These are phyloP conservation scores for Magnaporthales sp. DNA, from an alignment of 2,329 filamentous ascomycete species.

Conservation along the genomic window DNA sequence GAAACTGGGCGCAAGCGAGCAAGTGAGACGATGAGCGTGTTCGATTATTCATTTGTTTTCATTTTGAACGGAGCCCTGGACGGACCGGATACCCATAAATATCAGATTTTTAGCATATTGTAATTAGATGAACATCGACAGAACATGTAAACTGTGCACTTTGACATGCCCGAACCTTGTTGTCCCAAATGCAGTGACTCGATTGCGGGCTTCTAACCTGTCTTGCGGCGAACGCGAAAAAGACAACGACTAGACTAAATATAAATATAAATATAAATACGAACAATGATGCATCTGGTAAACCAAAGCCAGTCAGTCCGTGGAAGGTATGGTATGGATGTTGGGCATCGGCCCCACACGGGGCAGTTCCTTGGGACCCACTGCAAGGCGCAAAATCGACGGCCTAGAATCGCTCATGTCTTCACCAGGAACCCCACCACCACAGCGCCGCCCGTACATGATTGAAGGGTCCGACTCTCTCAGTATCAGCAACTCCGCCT, in stretches of 20 bases:
- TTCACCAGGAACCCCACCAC: constrained; percentile 1
- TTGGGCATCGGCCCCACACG: background rate
- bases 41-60: background rate
- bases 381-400: background rate
- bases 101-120: background rate
- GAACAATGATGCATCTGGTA: background rate
- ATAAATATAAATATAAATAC: too few species aligned
- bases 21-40: background rate
- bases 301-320: background rate
- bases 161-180: too few species aligned
- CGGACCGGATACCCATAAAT: background rate
- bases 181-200: too few species aligned
- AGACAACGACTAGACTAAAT: too few species aligned
- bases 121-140: background rate
- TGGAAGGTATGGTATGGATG: background rate
- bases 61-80: background rate
- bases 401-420: background rate
- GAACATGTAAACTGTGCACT: background rate
- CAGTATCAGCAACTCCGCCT: background rate
- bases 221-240: too few species aligned
- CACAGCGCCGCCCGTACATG: background rate
- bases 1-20: background rate
- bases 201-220: too few species aligned
- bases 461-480: constrained; percentile 1
- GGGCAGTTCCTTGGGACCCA: background rate